These are phyloP conservation scores for Aspergillus sp. DNA, from an alignment of 2,329 filamentous ascomycete species.

Conservation along the genomic window DNA sequence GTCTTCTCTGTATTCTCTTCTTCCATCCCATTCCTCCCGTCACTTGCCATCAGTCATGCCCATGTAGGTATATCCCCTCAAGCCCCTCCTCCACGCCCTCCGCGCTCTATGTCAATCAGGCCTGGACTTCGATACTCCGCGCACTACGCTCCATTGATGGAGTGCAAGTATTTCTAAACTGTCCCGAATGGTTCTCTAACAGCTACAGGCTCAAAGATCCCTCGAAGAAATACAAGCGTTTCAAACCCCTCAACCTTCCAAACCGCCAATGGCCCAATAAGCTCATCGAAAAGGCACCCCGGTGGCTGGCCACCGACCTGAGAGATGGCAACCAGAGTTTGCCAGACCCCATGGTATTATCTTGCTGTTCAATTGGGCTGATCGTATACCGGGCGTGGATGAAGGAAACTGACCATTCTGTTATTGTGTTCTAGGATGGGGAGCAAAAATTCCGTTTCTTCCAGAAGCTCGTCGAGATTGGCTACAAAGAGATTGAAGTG, in stretches of 20 bases:
- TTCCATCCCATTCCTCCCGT: slow-evolving; percentile 8
- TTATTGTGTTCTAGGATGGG: slow-evolving; percentile 55
- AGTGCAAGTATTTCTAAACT: neutral
- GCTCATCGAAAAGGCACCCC: slow-evolving; percentile 71
- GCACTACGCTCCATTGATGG: neutral
- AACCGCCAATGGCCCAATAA: slow-evolving; percentile 69
- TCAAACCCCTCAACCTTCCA: slow-evolving; percentile 41
- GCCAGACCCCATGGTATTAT: slow-evolving; percentile 75
- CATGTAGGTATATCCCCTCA: slow-evolving; percentile 22
- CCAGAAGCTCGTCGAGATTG: slow-evolving; percentile 82
- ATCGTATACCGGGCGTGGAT: neutral
- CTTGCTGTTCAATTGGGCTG: neutral
- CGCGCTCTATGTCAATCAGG: neutral
- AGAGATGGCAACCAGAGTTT: slow-evolving; percentile 92
- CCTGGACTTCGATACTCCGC: neutral
- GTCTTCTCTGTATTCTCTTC: neutral
- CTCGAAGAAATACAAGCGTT: slow-evolving; percentile 41
- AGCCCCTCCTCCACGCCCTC: neutral
- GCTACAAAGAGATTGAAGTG: slow-evolving; percentile 97
- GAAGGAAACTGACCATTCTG: neutral
- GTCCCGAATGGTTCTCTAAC: neutral
- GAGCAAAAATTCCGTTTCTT: slow-evolving; percentile 95
- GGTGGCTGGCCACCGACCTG: slow-evolving; percentile 84
- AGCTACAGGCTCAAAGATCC: slow-evolving; percentile 40
- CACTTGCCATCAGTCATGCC: slow-evolving; percentile 20